Evolutionary conservation across 169 alveolate genomes (phyloP).

Genomic region (Cryptosporidium sp.): DNA sequence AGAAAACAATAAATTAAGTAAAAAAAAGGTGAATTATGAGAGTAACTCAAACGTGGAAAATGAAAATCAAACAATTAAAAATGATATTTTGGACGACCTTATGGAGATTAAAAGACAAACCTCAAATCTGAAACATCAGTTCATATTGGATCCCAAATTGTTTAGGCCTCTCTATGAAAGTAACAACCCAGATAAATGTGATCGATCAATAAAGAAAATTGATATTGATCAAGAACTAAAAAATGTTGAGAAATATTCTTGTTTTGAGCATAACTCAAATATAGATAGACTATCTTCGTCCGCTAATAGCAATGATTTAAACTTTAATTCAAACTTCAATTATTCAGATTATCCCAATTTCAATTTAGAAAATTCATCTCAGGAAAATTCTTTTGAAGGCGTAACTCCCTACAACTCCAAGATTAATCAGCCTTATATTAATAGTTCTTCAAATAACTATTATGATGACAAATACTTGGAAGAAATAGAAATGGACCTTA

Average conservation of each 20-base stretch:
- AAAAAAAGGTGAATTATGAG: background rate
- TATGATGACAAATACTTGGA: slow-evolving; percentile 15
- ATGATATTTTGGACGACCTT: slow-evolving; percentile 21
- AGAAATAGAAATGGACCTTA: slow-evolving; percentile 43
- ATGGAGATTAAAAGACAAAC: slow-evolving; percentile 25
- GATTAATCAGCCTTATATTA: background rate
- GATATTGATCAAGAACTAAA: background rate
- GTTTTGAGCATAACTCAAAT: background rate
- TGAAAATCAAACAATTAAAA: background rate
- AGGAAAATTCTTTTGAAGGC: background rate
- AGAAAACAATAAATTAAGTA: background rate
- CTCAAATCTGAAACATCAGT: slow-evolving; percentile 2
- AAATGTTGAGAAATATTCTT: background rate
- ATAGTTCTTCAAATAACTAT: background rate
- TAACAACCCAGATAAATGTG: background rate
- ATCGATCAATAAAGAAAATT: background rate
- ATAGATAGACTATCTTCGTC: background rate
- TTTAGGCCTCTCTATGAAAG: slow-evolving; percentile 24
- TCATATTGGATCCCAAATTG: background rate
- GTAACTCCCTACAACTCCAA: background rate
- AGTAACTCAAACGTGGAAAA: background rate
- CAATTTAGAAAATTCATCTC: background rate
- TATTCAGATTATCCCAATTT: background rate
- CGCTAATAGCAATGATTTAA: background rate
- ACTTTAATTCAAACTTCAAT: background rate